phyloP scores from a whole-genome alignment of 2,329 filamentous ascomycete genomes.

The Aspergillus versicolor region DNA sequence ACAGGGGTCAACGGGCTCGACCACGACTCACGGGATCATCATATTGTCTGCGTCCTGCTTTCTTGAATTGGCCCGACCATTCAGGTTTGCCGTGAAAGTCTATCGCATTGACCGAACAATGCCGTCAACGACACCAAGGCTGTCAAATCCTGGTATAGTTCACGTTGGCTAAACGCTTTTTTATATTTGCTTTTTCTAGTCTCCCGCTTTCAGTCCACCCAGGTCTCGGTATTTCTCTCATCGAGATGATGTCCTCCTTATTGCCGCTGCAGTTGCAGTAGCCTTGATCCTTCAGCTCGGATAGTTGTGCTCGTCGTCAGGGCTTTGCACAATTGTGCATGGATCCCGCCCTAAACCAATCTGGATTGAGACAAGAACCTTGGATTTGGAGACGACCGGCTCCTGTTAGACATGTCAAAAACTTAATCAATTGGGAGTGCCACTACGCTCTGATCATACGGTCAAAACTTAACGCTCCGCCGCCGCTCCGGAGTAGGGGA shows the following conservation, averaged over 20 bases:
- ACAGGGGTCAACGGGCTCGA: background rate
- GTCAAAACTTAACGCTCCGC: background rate
- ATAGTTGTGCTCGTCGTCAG: background rate
- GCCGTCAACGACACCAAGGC: background rate
- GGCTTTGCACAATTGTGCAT: background rate
- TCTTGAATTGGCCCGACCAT: background rate
- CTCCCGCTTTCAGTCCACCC: conserved; percentile 1
- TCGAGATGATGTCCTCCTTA: background rate
- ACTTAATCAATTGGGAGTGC: conserved; percentile 1
- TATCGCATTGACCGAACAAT: background rate
- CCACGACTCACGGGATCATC: conserved; percentile 13
- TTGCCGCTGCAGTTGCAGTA: conserved; percentile 8
- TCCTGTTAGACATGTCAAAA: background rate
- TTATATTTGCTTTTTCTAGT: conserved; percentile 10
- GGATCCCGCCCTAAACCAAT: background rate
- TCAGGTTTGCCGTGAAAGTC: background rate
- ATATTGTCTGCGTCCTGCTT: conserved; percentile 5
- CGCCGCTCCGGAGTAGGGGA: background rate
- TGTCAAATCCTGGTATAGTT: background rate
- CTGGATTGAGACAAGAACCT: background rate
- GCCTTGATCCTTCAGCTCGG: background rate
- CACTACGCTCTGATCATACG: background rate
- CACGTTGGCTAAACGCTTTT: background rate
- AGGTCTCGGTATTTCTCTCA: background rate
- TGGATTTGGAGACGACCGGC: background rate